A percentile compares a stretch with the other conserved stretches of the same genome.
These are phyloP conservation scores for Acrodontium crateriforme DNA, from an alignment of 2,329 filamentous ascomycete genomes.

Conservation along the genomic window DNA sequence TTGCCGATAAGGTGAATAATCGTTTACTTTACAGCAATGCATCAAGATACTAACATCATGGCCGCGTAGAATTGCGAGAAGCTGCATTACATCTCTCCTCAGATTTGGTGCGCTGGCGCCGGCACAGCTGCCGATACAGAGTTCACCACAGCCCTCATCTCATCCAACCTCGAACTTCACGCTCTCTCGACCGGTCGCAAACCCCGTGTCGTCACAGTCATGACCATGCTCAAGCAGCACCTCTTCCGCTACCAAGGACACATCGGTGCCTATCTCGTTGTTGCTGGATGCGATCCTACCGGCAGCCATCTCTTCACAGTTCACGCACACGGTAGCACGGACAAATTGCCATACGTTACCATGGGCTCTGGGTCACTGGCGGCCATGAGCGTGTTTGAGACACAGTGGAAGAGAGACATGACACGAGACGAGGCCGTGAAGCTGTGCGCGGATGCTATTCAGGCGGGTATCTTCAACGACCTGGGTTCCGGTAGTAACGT, in stretches of 20 bases:
- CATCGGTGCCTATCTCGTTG: conserved; percentile 94
- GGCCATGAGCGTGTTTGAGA: conserved; percentile 97
- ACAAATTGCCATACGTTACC: conserved; percentile 97
- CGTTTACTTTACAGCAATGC: neutral
- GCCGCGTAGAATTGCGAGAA: conserved; percentile 82
- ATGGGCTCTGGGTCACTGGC: conserved; percentile 95
- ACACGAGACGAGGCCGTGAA: conserved; percentile 69
- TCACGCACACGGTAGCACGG: conserved; percentile 93
- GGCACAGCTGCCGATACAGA: conserved; percentile 97
- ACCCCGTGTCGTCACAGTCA: conserved; percentile 94
- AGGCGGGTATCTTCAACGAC: conserved; percentile 98
- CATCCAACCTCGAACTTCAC: conserved; percentile 95
- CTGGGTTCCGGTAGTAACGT: conserved; percentile 94
- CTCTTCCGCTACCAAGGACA: conserved; percentile 97
- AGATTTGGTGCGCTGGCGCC: conserved; percentile 98
- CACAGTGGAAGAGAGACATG: conserved; percentile 73
- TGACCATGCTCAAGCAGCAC: conserved; percentile 99
- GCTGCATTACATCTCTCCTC: conserved; percentile 94
- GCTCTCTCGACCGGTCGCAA: conserved; percentile 90
- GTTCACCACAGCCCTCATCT: conserved; percentile 97
- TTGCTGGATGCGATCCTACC: conserved; percentile 91
- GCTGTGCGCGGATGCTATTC: conserved; percentile 72
- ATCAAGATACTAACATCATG: conserved; percentile 3
- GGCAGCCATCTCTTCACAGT: conserved; percentile 94
- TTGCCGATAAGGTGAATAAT: conserved; percentile 76